Conservation (phyloP, 2,329 filamentous ascomycete species). For the Dactylellina sp. region DNA sequence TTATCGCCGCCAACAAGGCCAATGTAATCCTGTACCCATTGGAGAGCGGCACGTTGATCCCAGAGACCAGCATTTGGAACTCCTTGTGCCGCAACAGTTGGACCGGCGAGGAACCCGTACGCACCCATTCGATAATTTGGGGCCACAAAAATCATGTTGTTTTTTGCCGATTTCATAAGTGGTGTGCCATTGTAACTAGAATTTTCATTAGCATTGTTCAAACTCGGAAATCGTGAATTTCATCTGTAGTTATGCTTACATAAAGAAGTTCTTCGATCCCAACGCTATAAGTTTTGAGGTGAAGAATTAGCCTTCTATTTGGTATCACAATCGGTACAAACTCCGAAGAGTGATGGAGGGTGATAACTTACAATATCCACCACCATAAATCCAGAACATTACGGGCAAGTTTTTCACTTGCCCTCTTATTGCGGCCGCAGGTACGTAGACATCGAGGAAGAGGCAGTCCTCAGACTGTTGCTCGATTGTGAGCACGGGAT, state of each 20-base stretch:
- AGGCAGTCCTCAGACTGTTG: constrained; percentile 66
- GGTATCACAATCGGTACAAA: no score
- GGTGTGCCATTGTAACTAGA: constrained; percentile 58
- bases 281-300: constrained; percentile 38
- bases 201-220: neutral
- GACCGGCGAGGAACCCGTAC: constrained; percentile 67
- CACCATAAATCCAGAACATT: constrained; percentile 67
- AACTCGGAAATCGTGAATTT: neutral
- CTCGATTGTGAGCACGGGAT: constrained; percentile 58
- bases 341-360: neutral
- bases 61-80: constrained; percentile 66
- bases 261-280: constrained; percentile 59
- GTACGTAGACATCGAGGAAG: constrained; percentile 68
- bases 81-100: constrained; percentile 65
- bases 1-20: constrained; percentile 67
- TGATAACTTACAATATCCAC: constrained; percentile 63
- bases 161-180: constrained; percentile 60
- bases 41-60: constrained; percentile 66
- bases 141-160: constrained; percentile 66
- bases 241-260: constrained; percentile 27
- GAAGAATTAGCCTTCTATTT: no score
- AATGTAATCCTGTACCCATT: constrained; percentile 68
- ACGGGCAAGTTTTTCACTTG: constrained; percentile 65
- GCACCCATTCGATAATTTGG: constrained; percentile 68
- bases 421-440: constrained; percentile 64